Base-by-base conservation (phyloP, 1,284 basidiomycete genomes). In the Ustilago tritici region DNA sequence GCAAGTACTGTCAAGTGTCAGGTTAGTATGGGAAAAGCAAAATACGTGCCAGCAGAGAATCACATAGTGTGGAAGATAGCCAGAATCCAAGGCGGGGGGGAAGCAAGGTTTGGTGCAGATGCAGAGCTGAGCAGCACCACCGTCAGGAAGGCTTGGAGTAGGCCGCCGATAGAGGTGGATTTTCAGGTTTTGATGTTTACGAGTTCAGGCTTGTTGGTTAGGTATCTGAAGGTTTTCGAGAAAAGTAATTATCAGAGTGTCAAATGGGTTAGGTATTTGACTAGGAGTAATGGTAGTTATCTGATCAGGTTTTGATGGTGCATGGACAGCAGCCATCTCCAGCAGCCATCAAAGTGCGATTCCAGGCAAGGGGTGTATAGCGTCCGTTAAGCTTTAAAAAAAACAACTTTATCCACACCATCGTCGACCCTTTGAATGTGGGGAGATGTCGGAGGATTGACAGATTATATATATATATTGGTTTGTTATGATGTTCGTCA, bases 121-220 rank as follows among this genome's bases (percentile, higher is more conserved):
- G 95, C 95, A 4, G 90, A 91, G 41, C 88, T 98, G 58, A 91
- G 91, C 67, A 96, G 93, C 23, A 98, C 95, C 0, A 90, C 91
- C 66, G 91, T 93, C 50, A 56, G 72, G 4, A 95, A 98, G 89
- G 91, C 95, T 2, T 99, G 97, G 97, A 94, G 94, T 11, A 90
- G 96, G 56, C 96, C 97, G 11, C 97, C 97, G 7, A 98, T 99
- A 83, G 94, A 97, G 82, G 91, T 99, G 70, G 95, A 99, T 87
- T 99, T 99, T 88, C 91, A 95, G 88, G 96, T 99, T 65, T 89
- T 99, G 82, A 99, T 99, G 96, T 95, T 98, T 87, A 98, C 96
- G 0, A 90, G 95, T 6, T 98, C 95, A 9, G 97, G 97, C 0
- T 87, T 99, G 80, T 92, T 97, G 60, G 97, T 99, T 17, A 91